Evolutionary conservation across 164 flowering plant species (phyloP), one percentile per base, ranked within the genome.

Genomic region (Amborella trichopoda): DNA sequence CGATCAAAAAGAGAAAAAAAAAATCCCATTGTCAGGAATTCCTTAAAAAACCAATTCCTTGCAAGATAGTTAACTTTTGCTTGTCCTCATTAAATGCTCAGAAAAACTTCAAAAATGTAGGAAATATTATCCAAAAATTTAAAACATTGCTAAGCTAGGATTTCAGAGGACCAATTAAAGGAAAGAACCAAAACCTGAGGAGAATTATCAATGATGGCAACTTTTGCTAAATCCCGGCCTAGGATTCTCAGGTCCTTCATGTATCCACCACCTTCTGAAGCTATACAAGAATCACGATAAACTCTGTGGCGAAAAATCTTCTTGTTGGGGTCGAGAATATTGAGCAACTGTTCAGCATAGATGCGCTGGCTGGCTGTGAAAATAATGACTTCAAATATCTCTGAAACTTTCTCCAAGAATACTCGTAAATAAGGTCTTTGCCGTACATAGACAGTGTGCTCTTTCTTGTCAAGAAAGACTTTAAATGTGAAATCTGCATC

Each of bases 311-410:
- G 81, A 36, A 93, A 73, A 57, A 88, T 49, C 65, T 69, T 83
- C 37, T 74, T 56, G 38, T 78, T 83, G 5, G 95, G 97, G 54
- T 93, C 99, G 52, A 93, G 53, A 39, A 72, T 74, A 60, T 88
- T 77, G 40, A 93, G 70, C 12, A 93, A 83, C 48, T 93, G 88
- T 37, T 72, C 74, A 5, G 95, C 99, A 62, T 93, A 93, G 16
- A 70, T 69, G 70, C 99, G 88, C 54, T 85, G 94, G 61, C 99
- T 93, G 39, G 99, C 99, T 17, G 99, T 93, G 66, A 93, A 88
- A 9, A 93, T 53, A 44, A 83, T 65, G 37, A 88, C 61, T 56
- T 93, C 89, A 75, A 93, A 93, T 94, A 93, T 77, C 60, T 83
- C 83, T 20, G 95, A 78, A 41, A 85, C 95, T 58, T 71, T 78